Percentiles rank a stretch among this genome's conserved stretches.
These are phyloP conservation scores for Neckera pumila DNA, from an alignment of 225 moss, liverwort and hornwort genomes.

Conservation along the genomic window DNA sequence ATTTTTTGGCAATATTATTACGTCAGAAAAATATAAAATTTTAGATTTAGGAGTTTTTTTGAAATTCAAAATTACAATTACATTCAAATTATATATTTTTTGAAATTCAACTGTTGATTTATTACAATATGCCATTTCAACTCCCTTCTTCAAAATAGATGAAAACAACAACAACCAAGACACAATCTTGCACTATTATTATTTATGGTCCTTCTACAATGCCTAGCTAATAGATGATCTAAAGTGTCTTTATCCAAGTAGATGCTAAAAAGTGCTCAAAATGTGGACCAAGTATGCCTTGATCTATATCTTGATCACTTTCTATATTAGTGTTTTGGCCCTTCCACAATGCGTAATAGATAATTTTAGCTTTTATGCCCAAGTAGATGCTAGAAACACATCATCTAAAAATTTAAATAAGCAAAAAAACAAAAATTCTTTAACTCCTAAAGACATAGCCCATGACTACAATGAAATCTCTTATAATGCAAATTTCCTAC, in stretches of 20 bases:
- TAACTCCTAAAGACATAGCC: rapidly evolving
- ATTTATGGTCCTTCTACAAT: background rate
- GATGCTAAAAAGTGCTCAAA: no score
- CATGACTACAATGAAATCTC: no score
- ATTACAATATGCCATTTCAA: background rate
- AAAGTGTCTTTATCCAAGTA: background rate
- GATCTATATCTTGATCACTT: no score
- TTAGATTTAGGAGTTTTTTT: rapidly evolving
- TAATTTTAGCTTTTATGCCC: background rate
- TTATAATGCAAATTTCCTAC: no score
- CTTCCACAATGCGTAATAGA: no score
- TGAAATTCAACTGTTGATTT: no score
- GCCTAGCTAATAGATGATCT: background rate
- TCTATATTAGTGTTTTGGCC: no score
- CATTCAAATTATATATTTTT: no score
- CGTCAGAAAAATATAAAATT: rapidly evolving
- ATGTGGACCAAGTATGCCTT: no score
- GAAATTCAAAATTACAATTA: background rate
- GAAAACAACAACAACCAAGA: background rate
- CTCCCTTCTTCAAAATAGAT: background rate
- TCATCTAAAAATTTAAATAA: background rate
- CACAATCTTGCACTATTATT: rapidly evolving
- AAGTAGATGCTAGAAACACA: background rate
- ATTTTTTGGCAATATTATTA: background rate
- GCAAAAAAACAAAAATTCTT: no score